phyloP scores from a whole-genome alignment of 257 asterid species.

The Fraxinus excelsior region DNA sequence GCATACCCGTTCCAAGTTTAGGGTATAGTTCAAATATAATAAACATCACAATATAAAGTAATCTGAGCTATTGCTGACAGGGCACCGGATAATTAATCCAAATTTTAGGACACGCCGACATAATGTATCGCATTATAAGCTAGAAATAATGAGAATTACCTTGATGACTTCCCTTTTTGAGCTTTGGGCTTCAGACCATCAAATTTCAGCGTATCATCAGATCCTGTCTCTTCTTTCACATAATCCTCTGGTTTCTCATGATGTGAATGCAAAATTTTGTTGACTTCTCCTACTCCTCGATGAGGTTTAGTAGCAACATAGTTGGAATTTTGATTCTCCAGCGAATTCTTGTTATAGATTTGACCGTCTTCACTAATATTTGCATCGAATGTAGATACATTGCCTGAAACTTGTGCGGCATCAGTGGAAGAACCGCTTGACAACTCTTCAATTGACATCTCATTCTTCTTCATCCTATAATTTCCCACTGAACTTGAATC shows the following conservation, averaged over 20 bases:
- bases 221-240: slow-evolving; percentile 29
- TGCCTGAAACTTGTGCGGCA: slow-evolving; percentile 6
- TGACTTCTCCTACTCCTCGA: background rate
- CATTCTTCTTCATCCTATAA: slow-evolving; percentile 24
- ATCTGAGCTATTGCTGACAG: background rate
- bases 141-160: slow-evolving; percentile 5
- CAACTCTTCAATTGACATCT: slow-evolving; percentile 18
- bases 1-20: background rate
- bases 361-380: background rate
- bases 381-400: background rate
- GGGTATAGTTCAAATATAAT: background rate
- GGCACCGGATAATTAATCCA: background rate
- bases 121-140: background rate
- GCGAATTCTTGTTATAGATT: background rate
- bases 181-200: slow-evolving; percentile 32
- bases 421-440: background rate
- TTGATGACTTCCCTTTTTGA: slow-evolving; percentile 37
- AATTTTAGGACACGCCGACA: background rate
- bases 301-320: slow-evolving; percentile 28
- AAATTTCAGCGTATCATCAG: slow-evolving; percentile 25
- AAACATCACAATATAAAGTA: background rate
- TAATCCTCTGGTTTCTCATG: slow-evolving; percentile 17
- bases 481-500: slow-evolving; percentile 24
- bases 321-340: slow-evolving; percentile 20
- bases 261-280: no score